phyloP scores from a whole-genome alignment of 306 rosid genomes.

The Abrus pulchellus region DNA sequence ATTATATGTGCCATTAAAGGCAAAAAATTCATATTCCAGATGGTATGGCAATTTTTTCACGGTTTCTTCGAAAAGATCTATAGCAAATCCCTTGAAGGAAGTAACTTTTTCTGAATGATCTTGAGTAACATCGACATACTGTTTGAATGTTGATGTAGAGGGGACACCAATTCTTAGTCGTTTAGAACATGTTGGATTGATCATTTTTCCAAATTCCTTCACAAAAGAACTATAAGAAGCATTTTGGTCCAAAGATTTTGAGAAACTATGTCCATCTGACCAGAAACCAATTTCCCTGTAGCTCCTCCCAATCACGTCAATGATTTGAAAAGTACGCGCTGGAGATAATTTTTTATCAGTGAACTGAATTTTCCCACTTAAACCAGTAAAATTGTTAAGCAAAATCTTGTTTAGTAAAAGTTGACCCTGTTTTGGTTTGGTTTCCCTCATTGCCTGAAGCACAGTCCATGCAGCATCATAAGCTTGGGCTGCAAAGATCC shows the following conservation, averaged over 20 bases:
- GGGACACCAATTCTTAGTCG: constrained; percentile 61
- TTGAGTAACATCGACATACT: constrained; percentile 41
- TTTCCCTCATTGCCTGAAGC: constrained; percentile 46
- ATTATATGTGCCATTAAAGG: constrained; percentile 54
- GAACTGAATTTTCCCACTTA: constrained; percentile 50
- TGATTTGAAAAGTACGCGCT: constrained; percentile 48
- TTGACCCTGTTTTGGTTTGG: constrained; percentile 36
- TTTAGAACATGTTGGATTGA: constrained; percentile 48
- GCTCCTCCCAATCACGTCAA: constrained; percentile 58
- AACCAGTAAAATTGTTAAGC: constrained; percentile 47
- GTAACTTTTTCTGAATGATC: constrained; percentile 14
- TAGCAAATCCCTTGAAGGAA: constrained; percentile 47
- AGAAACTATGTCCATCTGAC: constrained; percentile 53
- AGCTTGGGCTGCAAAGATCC: constrained; percentile 55
- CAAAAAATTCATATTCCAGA: constrained; percentile 30
- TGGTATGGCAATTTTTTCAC: constrained; percentile 47
- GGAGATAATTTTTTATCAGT: constrained; percentile 33
- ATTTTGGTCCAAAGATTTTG: constrained; percentile 12
- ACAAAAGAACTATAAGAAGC: constrained; percentile 35
- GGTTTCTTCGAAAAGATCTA: constrained; percentile 52
- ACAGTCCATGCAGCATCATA: constrained; percentile 60
- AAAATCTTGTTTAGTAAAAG: constrained; percentile 46
- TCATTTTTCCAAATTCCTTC: constrained; percentile 44
- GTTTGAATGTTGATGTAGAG: constrained; percentile 38
- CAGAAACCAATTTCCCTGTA: constrained; percentile 59